phyloP scores from a whole-genome alignment of 345 rosid genomes.

The Noccaea caerulescens region DNA sequence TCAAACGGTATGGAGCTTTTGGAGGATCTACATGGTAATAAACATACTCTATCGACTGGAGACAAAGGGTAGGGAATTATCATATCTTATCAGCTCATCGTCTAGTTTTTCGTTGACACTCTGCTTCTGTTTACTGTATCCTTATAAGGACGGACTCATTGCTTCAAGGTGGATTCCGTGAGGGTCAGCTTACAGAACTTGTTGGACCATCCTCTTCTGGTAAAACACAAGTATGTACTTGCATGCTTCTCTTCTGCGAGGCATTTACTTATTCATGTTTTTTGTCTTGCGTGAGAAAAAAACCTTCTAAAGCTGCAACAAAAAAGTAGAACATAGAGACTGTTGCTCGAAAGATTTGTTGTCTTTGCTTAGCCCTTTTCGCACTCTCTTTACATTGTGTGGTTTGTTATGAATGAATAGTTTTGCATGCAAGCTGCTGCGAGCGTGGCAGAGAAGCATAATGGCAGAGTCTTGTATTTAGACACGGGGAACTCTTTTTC shows the following conservation, averaged over 20 bases:
- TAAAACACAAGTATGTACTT: constrained; percentile 74
- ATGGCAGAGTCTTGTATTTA: constrained; percentile 57
- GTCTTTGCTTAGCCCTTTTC: background rate
- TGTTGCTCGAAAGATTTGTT: constrained; percentile 3
- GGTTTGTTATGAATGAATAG: constrained; percentile 41
- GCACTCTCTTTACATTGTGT: constrained; percentile 24
- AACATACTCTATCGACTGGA: constrained; percentile 63
- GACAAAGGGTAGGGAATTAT: constrained; percentile 52
- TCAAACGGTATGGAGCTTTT: constrained; percentile 61
- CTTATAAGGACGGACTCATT: constrained; percentile 63
- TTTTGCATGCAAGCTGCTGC: constrained; percentile 72
- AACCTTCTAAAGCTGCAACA: background rate
- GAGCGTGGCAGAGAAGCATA: constrained; percentile 53
- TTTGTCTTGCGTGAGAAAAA: background rate
- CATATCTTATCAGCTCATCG: background rate
- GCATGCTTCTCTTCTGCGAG: background rate
- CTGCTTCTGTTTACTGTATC: constrained; percentile 10
- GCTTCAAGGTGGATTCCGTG: constrained; percentile 68
- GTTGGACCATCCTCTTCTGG: constrained; percentile 91
- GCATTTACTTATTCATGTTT: background rate
- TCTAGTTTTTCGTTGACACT: background rate
- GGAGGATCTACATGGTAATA: constrained; percentile 56
- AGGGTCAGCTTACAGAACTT: constrained; percentile 77
- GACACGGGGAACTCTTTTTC: constrained; percentile 92
- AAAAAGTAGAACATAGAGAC: background rate